Percentiles rank a stretch among this genome's conserved stretches.
phyloP scores from a whole-genome alignment of 2,329 filamentous ascomycete genomes.

The Cladophialophora bantiana region DNA sequence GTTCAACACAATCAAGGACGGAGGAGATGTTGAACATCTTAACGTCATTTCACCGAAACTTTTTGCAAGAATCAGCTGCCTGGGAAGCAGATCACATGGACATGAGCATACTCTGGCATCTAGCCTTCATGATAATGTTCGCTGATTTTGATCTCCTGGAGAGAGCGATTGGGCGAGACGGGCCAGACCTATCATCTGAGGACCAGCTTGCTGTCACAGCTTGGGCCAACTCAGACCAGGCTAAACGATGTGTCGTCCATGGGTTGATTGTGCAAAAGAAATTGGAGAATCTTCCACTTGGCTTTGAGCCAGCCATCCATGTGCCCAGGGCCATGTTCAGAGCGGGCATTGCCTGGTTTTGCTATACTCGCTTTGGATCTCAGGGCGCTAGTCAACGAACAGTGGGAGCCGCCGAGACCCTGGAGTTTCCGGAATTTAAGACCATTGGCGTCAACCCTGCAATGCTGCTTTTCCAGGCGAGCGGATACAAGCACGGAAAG shows the following conservation, averaged over 20 bases:
- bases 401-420: slow-evolving; percentile 24
- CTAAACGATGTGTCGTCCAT: slow-evolving; percentile 39
- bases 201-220: slow-evolving; percentile 28
- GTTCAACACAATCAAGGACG: slow-evolving; percentile 27
- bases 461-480: slow-evolving; percentile 34
- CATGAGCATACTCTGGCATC: slow-evolving; percentile 44
- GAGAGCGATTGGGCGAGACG: slow-evolving; percentile 42
- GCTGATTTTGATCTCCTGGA: slow-evolving; percentile 44
- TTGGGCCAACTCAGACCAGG: slow-evolving; percentile 42
- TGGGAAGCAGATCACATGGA: slow-evolving; percentile 36
- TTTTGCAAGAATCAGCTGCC: slow-evolving; percentile 34
- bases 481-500: slow-evolving; percentile 36
- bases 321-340: slow-evolving; percentile 40
- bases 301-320: slow-evolving; percentile 41
- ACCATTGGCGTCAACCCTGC: slow-evolving; percentile 38
- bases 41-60: slow-evolving; percentile 37
- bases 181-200: slow-evolving; percentile 34
- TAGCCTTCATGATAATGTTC: slow-evolving; percentile 42
- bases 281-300: slow-evolving; percentile 38
- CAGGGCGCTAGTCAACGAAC: slow-evolving; percentile 22
- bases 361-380: slow-evolving; percentile 38
- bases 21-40: slow-evolving; percentile 30
- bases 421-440: slow-evolving; percentile 43
- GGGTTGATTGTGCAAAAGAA: slow-evolving; percentile 39
- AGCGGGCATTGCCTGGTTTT: slow-evolving; percentile 40